Conservation (phyloP, 2,329 filamentous ascomycete species). For the Tolypocladium guangdongense region DNA sequence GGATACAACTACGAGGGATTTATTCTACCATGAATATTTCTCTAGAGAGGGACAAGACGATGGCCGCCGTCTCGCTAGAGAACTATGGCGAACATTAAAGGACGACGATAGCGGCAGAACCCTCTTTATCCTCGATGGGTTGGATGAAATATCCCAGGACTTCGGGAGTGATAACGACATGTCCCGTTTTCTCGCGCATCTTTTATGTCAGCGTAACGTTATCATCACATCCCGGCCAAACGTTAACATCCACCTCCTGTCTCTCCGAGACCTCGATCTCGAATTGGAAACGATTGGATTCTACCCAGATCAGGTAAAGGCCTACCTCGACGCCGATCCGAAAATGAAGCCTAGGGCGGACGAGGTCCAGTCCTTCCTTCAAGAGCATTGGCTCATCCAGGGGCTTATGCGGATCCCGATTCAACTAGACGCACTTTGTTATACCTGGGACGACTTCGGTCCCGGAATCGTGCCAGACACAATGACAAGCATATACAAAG, state of each 20-base stretch:
- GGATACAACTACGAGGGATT: slow-evolving; percentile 12
- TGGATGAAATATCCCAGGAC: slow-evolving; percentile 27
- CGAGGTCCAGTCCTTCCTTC: slow-evolving; percentile 21
- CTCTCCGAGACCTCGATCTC: slow-evolving; percentile 15
- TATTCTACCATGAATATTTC: slow-evolving; percentile 19
- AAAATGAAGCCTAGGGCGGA: slow-evolving; percentile 3
- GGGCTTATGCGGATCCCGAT: slow-evolving; percentile 31
- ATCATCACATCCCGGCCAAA: slow-evolving; percentile 30
- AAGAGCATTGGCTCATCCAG: slow-evolving; percentile 19
- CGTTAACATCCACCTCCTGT: slow-evolving; percentile 4
- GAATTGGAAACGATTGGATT: slow-evolving; percentile 31
- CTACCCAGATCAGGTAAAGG: slow-evolving; percentile 20
- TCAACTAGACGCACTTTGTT: slow-evolving; percentile 32
- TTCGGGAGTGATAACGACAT: slow-evolving; percentile 5
- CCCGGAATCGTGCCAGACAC: slow-evolving; percentile 12
- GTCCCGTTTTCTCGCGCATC: slow-evolving; percentile 12
- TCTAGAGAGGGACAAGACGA: slow-evolving; percentile 1
- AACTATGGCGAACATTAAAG: slow-evolving; percentile 6
- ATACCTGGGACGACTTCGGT: slow-evolving; percentile 18
- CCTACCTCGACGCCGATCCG: slow-evolving; percentile 14
- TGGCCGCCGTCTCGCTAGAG: slow-evolving; percentile 7
- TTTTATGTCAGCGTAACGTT: slow-evolving; percentile 22
- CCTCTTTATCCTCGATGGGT: slow-evolving; percentile 30
- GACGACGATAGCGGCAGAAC: slow-evolving; percentile 9
- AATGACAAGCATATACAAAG: slow-evolving; percentile 24